Evolutionary conservation across 106 monocot genomes (phyloP), one percentile per base, ranked within the genome.

Genomic region (Phalaenopsis equestris): DNA sequence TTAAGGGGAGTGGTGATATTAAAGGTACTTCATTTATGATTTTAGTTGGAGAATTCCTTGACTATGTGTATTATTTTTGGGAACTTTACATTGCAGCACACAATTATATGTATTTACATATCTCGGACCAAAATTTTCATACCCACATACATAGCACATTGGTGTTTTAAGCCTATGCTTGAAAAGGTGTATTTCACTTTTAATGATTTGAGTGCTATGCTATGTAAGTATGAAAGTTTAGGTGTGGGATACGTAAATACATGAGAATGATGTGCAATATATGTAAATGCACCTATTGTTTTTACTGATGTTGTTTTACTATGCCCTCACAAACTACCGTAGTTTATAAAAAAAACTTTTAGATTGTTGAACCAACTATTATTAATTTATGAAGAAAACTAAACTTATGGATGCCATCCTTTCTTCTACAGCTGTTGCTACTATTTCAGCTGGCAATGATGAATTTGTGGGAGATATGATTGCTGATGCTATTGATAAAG

Each of bases 401-500:
- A 1, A 42, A 45, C 39, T 70, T 39, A 70, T n/a, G 23, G 30
- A 70, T 80, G 23, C 23, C 72, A 5, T 75, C 57, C 6, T 64
- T 64, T 78, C 11, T 67, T 79, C 67, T 88, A 72, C 88, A 89
- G 95, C 92, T 82, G 79, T 95, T 82, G 92, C 95, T 42, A 61
- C 92, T 24, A 87, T 92, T 37, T 90, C 90, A 23, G 85, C 95
- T 72, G 95, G 95, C 18, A 95, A 95, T 84, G 92, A 95, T 82
- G 88, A 95, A 5, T 75, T 76, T 58, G 68, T 92, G 30, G 95
- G 95, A 12, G 70, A 87, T 43, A 88, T 95, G 95, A 92, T 92
- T 84, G 92, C 95, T 86, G 90, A 92, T 82, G 92, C 92, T n/a
- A 95, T 95, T 75, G 90, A 89, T 49, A 90, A 89, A 82, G 93